Evolutionary conservation across 176 grass and related monocot genomes (phyloP), one percentile per base, ranked within the genome.

Genomic region (Dactylis glomerata): DNA sequence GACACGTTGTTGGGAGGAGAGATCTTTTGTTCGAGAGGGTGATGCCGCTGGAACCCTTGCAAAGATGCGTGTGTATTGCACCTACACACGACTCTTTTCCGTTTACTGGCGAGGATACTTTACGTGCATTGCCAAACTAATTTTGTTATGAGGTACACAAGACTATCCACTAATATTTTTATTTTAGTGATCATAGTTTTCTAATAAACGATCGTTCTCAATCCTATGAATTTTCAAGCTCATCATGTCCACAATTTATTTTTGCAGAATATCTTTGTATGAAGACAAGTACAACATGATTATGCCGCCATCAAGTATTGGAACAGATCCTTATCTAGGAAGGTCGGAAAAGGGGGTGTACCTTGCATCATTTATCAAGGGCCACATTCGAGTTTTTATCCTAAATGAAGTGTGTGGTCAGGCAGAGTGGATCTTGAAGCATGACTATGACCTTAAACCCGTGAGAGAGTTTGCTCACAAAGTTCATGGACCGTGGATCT

Each of bases 51-150:
- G 23, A 7, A 73, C 70, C 0, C 5, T 47, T 15, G 6, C 24
- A 0, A 9, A 49, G 19, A 28, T 1, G 3, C 7, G 13, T 3
- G 2, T 0, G 15, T 1, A 34, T 36, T 1, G 3, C 2, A 2
- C 2, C 49, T 30, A 17, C 5, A 8, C 6, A 1, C 13, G 4
- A 30, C 45, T 31, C 16, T 3, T 1, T 5, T 75, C 27, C 10
- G 16, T 75, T 28, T 19, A 36, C 34, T 64, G 28, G 28, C 14
- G 15, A 14, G 28, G 61, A 8, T 14, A 0, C 61, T 64, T 14
- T 64, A 64, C 15, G 61, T 64, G 61, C 5, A 36, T 36, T 36
- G 34, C 34, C 34, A 36, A 36, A 36, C 34, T 36, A 36, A 3
- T 36, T 36, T 36, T 36, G 34, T 36, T 5, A 36, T 36, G 34